Evolutionary conservation across 2,329 filamentous ascomycete genomes (phyloP), one percentile per base, ranked within the genome.

Genomic region (Neofusicoccum cordaticola): DNA sequence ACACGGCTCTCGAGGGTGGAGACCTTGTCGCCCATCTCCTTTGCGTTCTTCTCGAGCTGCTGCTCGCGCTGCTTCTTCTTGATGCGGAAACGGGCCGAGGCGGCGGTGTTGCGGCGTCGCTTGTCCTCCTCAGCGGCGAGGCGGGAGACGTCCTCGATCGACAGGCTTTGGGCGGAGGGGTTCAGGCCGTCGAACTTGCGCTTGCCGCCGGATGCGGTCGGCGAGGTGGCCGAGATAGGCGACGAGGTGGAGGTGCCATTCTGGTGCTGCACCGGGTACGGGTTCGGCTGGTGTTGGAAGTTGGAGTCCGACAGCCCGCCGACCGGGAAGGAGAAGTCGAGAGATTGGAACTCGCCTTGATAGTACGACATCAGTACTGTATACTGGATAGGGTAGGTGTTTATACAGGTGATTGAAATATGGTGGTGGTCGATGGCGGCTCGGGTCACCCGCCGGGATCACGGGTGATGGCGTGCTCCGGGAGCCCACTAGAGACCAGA

Each of bases 51-150:
- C 76, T 84, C 82, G 48, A 84, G 78, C 8, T 78, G 80, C 68
- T 82, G 80, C 72, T 84, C 82, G 51, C 82, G 80, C 71, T 83
- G 81, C 80, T 84, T 84, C 81, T 84, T 84, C 78, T 84, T 84
- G 67, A 84, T 78, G 52, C 82, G 80, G 78, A 84, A 84, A 48
- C 82, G 80, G 15, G 82, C 82, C 64, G 77, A 80, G n/a, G 82
- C 82, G 44, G 82, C 82, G 1, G 82, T 84, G 74, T 84, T 84
- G 66, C 82, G 80, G 39, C 82, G 80, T 56, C 82, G 81, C 74
- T 84, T 84, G 75, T 84, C 82, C 69, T 83, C 82, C 66, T 84
- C 82, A 8, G 81, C 82, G 35, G 80, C 80, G 42, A 79, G 62
- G 67, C 82, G 79, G 31, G 79, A 78, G 27, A 74, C 68, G 66